These are phyloP conservation scores for Trichosporon coremiiforme DNA, from an alignment of 1,284 basidiomycete genomes.

Conservation along the genomic window DNA sequence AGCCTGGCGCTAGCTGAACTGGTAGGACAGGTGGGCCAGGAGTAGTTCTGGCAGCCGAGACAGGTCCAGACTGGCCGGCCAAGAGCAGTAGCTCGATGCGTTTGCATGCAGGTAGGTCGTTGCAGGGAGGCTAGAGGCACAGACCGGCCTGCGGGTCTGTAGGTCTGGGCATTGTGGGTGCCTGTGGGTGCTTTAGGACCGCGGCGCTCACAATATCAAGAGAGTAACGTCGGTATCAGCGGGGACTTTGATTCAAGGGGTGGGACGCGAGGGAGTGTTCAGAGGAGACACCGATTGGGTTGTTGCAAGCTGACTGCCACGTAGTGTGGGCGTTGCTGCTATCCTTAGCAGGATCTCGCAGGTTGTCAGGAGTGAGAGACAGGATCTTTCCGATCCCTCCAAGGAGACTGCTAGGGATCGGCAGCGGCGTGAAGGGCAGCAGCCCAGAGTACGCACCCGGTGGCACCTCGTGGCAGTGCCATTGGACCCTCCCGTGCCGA, in stretches of 20 bases:
- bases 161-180: conserved; percentile 5
- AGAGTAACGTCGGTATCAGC: conserved; percentile 10
- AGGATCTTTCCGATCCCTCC: neutral
- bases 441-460: conserved; percentile 1
- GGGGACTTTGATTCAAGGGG: conserved; percentile 11
- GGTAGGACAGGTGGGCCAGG: neutral
- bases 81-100: neutral
- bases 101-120: neutral
- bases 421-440: neutral
- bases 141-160: neutral
- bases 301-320: neutral
- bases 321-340: neutral
- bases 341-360: neutral
- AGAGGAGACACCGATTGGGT: neutral
- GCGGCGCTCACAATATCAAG: conserved; percentile 1
- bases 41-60: neutral
- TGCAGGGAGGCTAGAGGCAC: neutral
- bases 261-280: neutral
- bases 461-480: conserved; percentile 18
- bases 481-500: conserved; percentile 17
- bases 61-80: conserved; percentile 1
- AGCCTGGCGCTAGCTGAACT: neutral
- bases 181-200: neutral
- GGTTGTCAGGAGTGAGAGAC: neutral
- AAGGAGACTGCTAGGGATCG: neutral